A percentile compares a stretch with the other conserved stretches of the same genome.
These are phyloP conservation scores for Dioszegia hungarica DNA, from an alignment of 768 basidiomycete species.

Conservation along the genomic window DNA sequence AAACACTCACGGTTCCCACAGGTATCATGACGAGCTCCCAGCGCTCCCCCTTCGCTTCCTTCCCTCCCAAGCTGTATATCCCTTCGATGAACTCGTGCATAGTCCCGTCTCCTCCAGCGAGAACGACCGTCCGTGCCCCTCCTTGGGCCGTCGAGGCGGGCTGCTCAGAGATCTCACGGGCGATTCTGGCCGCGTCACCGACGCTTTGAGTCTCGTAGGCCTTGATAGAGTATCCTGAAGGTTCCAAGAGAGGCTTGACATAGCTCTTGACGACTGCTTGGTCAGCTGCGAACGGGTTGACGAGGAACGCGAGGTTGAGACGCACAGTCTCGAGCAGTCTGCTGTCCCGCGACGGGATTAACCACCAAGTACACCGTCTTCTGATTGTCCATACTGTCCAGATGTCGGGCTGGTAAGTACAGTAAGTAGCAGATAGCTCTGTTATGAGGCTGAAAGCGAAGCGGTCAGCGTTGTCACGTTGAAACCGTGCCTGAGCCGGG, in stretches of 20 bases:
- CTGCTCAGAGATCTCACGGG: slow-evolving; percentile 3
- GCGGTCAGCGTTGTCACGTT: no score
- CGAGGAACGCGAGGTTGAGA: no score
- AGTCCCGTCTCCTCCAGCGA: slow-evolving; percentile 80
- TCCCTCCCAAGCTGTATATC: slow-evolving; percentile 43
- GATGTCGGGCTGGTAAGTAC: no score
- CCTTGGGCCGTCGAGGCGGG: neutral
- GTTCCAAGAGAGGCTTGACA: slow-evolving; percentile 24
- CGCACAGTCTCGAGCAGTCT: slow-evolving; percentile 54
- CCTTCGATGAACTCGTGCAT: slow-evolving; percentile 79
- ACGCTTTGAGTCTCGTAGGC: slow-evolving; percentile 52
- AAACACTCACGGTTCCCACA: slow-evolving; percentile 32
- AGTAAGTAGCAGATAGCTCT: no score
- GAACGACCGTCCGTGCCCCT: slow-evolving; percentile 14
- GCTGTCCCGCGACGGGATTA: slow-evolving; percentile 70
- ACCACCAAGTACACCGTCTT: slow-evolving; percentile 56
- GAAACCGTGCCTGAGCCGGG: neutral
- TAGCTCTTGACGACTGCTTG: slow-evolving; percentile 55
- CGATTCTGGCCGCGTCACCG: slow-evolving; percentile 33
- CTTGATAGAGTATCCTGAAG: neutral
- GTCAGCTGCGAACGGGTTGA: no score
- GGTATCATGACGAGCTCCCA: slow-evolving; percentile 37
- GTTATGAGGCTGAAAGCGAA: no score
- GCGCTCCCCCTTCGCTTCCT: neutral
- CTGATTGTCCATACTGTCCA: no score